These are phyloP conservation scores for Mycena maculata DNA, from an alignment of 768 basidiomycete species.

Conservation along the genomic window DNA sequence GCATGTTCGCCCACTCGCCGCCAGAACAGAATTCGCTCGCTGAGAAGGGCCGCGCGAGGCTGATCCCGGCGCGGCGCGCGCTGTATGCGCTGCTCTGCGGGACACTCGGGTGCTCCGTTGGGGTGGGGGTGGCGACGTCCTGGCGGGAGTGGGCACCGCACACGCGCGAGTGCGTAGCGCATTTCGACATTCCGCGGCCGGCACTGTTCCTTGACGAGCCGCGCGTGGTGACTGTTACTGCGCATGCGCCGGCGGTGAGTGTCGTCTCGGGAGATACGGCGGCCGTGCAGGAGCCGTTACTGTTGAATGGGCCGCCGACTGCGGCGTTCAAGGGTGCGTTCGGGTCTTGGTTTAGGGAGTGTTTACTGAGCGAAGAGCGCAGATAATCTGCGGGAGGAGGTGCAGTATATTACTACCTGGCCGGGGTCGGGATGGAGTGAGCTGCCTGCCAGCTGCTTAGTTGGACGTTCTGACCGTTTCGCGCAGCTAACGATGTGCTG, in stretches of 20 bases:
- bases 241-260: background rate
- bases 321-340: slow-evolving; percentile 51
- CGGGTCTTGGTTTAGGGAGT: background rate
- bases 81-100: slow-evolving; percentile 14
- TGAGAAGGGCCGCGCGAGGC: slow-evolving; percentile 10
- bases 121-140: slow-evolving; percentile 22
- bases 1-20: slow-evolving; percentile 21
- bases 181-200: slow-evolving; percentile 23
- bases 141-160: slow-evolving; percentile 5
- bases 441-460: slow-evolving; percentile 11
- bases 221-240: slow-evolving; percentile 22
- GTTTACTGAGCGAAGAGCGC: background rate
- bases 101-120: slow-evolving; percentile 25
- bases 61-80: slow-evolving; percentile 20
- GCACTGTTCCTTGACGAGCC: slow-evolving; percentile 14
- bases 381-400: slow-evolving; percentile 59
- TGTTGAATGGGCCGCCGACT: slow-evolving; percentile 53
- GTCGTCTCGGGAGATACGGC: background rate
- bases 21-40: background rate
- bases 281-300: background rate
- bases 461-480: slow-evolving; percentile 11
- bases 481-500: slow-evolving; percentile 60
- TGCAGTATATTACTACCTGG: slow-evolving; percentile 60
- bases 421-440: slow-evolving; percentile 60
- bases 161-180: slow-evolving; percentile 21